A percentile compares a stretch with the other conserved stretches of the same genome.
Evolutionary conservation across 2,329 filamentous ascomycete genomes (phyloP).

Genomic region (Pyricularia grisea): DNA sequence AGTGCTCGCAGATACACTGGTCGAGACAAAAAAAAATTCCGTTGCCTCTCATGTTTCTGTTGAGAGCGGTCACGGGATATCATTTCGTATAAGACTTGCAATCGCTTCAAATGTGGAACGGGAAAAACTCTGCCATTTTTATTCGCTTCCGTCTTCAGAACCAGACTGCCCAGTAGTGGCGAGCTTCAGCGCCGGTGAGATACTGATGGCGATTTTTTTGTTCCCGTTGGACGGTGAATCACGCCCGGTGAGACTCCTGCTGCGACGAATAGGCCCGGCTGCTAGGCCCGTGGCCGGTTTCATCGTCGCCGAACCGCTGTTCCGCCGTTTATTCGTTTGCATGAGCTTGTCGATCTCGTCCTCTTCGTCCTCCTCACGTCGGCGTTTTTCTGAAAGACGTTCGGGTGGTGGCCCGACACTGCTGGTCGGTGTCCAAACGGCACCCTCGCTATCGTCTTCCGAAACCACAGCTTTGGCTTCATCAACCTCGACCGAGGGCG

Average conservation of each 20-base stretch:
- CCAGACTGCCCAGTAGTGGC: slow-evolving; percentile 9
- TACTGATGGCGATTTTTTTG: slow-evolving; percentile 50
- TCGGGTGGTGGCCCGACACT: slow-evolving; percentile 44
- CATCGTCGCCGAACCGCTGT: slow-evolving; percentile 41
- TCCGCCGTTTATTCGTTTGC: slow-evolving; percentile 51
- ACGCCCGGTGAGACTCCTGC: slow-evolving; percentile 32
- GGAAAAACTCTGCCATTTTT: background rate
- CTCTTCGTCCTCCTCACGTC: slow-evolving; percentile 87
- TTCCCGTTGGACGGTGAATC: slow-evolving; percentile 20
- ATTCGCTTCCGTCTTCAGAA: slow-evolving; percentile 1
- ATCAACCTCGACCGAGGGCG: slow-evolving; percentile 16
- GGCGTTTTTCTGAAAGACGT: slow-evolving; percentile 76
- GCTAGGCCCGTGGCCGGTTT: slow-evolving; percentile 13
- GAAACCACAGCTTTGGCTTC: slow-evolving; percentile 14
- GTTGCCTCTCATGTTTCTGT: background rate
- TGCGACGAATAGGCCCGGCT: slow-evolving; percentile 26
- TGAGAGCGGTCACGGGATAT: background rate
- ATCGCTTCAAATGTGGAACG: background rate
- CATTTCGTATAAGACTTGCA: background rate
- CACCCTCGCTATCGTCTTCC: slow-evolving; percentile 11
- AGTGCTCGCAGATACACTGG: background rate
- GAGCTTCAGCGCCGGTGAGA: slow-evolving; percentile 35
- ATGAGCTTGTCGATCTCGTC: slow-evolving; percentile 83
- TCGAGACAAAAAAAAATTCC: background rate
- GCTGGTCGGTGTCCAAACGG: slow-evolving; percentile 16